phyloP scores from a whole-genome alignment of 129 eudicot species.

The Tanacetum coccineum region DNA sequence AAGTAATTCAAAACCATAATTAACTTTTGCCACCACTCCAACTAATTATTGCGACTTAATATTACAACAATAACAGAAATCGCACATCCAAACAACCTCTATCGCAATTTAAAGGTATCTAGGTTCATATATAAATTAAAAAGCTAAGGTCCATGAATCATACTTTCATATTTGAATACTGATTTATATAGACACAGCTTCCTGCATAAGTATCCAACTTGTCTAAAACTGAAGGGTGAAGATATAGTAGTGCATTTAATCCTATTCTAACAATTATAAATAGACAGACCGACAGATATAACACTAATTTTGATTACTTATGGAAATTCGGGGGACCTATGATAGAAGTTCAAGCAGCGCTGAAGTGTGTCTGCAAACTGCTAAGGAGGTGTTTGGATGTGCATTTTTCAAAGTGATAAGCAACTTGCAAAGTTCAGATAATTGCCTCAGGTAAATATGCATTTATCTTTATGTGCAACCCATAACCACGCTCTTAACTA shows the following conservation, averaged over 20 bases:
- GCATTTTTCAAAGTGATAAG: background rate
- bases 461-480: no score
- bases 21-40: background rate
- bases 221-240: background rate
- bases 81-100: background rate
- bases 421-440: background rate
- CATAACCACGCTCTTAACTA: no score
- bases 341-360: background rate
- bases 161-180: background rate
- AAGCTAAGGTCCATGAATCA: background rate
- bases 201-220: background rate
- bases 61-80: background rate
- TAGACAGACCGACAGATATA: background rate
- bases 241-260: background rate
- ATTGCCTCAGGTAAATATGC: no score
- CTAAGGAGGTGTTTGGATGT: background rate
- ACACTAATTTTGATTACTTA: background rate
- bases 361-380: background rate
- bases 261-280: background rate
- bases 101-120: background rate
- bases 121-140: background rate
- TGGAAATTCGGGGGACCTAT: background rate
- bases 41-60: constrained; percentile 3
- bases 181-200: background rate
- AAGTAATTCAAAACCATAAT: background rate